Percentiles rank a stretch among this genome's conserved stretches.
phyloP scores from a whole-genome alignment of 345 rosid genomes.

The Atalantia buxifolia region DNA sequence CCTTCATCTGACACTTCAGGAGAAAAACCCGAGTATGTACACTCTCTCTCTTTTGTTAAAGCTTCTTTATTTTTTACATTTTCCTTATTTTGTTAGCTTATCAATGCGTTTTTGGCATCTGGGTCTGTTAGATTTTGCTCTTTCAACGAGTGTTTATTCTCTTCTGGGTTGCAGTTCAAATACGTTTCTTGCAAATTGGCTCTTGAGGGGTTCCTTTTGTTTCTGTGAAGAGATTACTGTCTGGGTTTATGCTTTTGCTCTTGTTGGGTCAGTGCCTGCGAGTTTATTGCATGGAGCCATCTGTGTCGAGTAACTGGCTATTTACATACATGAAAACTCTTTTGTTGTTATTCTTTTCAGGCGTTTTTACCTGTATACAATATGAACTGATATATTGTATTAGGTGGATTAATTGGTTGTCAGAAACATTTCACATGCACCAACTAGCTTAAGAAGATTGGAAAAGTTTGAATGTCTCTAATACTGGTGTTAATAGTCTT shows the following conservation, averaged over 20 bases:
- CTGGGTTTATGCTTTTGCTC: conserved; percentile 7
- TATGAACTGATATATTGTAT: not conserved
- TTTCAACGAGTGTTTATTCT: not conserved
- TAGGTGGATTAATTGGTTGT: not conserved
- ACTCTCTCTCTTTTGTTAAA: conserved; percentile 14
- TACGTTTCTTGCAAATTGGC: conserved; percentile 16
- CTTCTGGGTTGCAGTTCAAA: not conserved
- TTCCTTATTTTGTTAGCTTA: not conserved
- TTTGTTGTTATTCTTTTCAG: not conserved
- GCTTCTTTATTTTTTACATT: conserved; percentile 11
- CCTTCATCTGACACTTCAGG: conserved; percentile 47
- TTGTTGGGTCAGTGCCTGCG: conserved; percentile 12
- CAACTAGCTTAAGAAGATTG: not conserved
- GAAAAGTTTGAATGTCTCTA: not conserved
- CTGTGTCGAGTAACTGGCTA: conserved; percentile 3
- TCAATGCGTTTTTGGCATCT: conserved; percentile 1
- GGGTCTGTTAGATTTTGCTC: conserved; percentile 13
- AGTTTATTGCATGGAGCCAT: conserved; percentile 37
- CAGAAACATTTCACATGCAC: not conserved
- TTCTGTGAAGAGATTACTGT: not conserved
- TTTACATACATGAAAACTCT: not conserved
- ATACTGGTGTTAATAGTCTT: not conserved
- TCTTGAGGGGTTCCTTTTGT: conserved; percentile 10
- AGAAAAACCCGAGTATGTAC: conserved; percentile 66
- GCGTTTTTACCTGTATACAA: not conserved